A percentile compares a stretch with the other conserved stretches of the same genome.
These are phyloP conservation scores for Wickerhamiella shivajii DNA, from an alignment of 805 yeast genomes.

Conservation along the genomic window DNA sequence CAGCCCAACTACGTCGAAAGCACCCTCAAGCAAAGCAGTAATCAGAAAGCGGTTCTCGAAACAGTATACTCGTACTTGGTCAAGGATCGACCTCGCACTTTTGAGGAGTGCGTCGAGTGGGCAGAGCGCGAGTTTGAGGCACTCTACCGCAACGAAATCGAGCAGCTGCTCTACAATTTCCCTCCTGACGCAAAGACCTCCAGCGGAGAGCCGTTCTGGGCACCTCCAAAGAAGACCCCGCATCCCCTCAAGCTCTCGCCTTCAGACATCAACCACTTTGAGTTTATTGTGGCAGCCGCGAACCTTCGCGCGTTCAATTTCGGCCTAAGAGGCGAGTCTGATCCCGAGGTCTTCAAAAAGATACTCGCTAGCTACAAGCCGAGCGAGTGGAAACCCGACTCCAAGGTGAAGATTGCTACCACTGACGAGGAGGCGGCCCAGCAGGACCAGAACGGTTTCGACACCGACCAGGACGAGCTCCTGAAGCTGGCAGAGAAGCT, in stretches of 20 bases:
- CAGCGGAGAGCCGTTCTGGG: constrained; percentile 89
- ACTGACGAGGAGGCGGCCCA: constrained; percentile 70
- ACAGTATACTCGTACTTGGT: constrained; percentile 58
- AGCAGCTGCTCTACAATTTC: constrained; percentile 84
- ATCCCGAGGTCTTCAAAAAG: constrained; percentile 31
- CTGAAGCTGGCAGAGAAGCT: constrained; percentile 49
- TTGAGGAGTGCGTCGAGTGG: constrained; percentile 93
- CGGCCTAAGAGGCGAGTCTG: constrained; percentile 67
- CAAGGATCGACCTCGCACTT: constrained; percentile 68
- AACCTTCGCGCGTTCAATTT: constrained; percentile 80
- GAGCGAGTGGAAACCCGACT: constrained; percentile 58
- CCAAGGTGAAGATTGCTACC: constrained; percentile 70
- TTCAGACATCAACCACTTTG: constrained; percentile 59
- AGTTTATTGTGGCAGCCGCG: constrained; percentile 80
- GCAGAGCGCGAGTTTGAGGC: constrained; percentile 79
- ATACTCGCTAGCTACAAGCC: constrained; percentile 38
- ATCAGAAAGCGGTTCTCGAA: constrained; percentile 73
- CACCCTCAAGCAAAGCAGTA: constrained; percentile 82
- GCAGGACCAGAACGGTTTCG: constrained; percentile 1
- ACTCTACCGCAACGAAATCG: constrained; percentile 72
- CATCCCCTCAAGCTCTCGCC: constrained; percentile 67
- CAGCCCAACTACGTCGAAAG: constrained; percentile 90
- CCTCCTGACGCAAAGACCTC: constrained; percentile 89
- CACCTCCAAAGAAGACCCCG: constrained; percentile 96
- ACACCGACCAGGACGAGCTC: constrained; percentile 1